phyloP scores from a whole-genome alignment of 768 basidiomycete species.

The Xerocomus brunneocitrinus region DNA sequence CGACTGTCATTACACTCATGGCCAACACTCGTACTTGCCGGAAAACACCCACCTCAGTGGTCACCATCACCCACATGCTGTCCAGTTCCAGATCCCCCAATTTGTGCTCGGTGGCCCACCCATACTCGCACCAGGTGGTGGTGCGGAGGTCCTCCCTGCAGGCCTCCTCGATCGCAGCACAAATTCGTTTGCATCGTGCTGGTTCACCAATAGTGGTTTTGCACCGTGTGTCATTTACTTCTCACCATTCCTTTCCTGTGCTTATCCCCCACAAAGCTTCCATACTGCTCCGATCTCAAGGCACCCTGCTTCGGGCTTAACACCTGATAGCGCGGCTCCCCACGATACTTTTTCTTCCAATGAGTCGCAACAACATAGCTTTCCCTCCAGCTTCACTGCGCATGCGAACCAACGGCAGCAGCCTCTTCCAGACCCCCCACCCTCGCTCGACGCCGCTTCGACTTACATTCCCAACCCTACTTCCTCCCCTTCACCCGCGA shows the following conservation, averaged over 20 bases:
- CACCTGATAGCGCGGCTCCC: neutral
- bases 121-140: conserved; percentile 63
- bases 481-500: neutral
- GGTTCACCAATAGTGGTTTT: conserved; percentile 50
- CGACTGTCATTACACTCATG: conserved; percentile 6
- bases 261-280: conserved; percentile 24
- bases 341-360: neutral
- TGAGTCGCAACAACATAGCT: neutral
- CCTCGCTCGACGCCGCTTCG: conserved; percentile 1
- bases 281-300: conserved; percentile 15
- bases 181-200: conserved; percentile 35
- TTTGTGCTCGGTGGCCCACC: conserved; percentile 59
- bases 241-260: neutral
- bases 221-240: conserved; percentile 18
- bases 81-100: conserved; percentile 60
- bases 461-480: conserved; percentile 5
- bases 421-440: conserved; percentile 2
- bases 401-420: conserved; percentile 6
- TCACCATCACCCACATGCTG: conserved; percentile 17
- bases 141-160: conserved; percentile 65
- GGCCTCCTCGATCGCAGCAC: conserved; percentile 30
- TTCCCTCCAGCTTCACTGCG: neutral
- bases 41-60: conserved; percentile 1
- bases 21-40: neutral
- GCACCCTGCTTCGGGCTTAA: conserved; percentile 3